Conservation (phyloP, 2,329 filamentous ascomycete species). For the Lithohypha guttulata region DNA sequence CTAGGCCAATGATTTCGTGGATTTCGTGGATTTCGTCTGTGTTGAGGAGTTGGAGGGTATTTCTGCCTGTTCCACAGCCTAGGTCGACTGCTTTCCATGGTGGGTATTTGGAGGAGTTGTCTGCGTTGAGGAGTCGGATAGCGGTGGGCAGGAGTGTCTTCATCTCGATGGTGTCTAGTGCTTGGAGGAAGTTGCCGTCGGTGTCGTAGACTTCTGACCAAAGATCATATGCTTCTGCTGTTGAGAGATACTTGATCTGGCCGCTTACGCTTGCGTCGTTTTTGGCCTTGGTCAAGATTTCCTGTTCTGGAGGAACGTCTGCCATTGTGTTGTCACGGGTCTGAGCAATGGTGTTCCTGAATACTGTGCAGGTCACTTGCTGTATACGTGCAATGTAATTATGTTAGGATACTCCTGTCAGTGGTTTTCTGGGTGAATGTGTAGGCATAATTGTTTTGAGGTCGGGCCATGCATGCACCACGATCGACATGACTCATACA, state of each 20-base stretch:
- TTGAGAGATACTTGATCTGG: slow-evolving; percentile 27
- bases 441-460: too few relatives aligned
- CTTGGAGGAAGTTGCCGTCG: slow-evolving; percentile 57
- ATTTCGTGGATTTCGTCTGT: slow-evolving; percentile 12
- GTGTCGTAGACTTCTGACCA: slow-evolving; percentile 51
- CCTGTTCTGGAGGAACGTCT: not conserved
- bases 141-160: slow-evolving; percentile 40
- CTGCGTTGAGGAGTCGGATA: slow-evolving; percentile 25
- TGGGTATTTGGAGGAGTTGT: not conserved
- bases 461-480: too few relatives aligned
- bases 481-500: too few relatives aligned
- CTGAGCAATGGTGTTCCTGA: too few relatives aligned
- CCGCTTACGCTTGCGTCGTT: not conserved
- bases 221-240: slow-evolving; percentile 37
- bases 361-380: too few relatives aligned
- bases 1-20: slow-evolving; percentile 41
- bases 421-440: too few relatives aligned
- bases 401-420: too few relatives aligned
- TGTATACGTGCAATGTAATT: too few relatives aligned
- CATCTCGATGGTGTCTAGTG: slow-evolving; percentile 50
- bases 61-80: slow-evolving; percentile 56
- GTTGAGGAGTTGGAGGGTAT: slow-evolving; percentile 39
- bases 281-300: not conserved
- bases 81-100: slow-evolving; percentile 44
- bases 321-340: too few relatives aligned